Conservation (phyloP, 1,139 yeast species). For the Kurtzmaniella natalensis region DNA sequence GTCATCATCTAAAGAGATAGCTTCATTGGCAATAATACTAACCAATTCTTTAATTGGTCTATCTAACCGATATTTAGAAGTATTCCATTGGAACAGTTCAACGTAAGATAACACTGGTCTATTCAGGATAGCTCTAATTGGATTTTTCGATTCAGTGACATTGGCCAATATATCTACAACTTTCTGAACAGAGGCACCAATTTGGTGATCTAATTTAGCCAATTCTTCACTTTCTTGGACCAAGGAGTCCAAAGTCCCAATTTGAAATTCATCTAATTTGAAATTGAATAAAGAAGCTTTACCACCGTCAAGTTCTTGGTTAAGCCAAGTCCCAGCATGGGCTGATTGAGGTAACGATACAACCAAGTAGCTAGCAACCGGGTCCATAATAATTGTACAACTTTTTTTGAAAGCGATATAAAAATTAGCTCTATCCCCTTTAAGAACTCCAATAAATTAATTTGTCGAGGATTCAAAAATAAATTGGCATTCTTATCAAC, state of each 20-base stretch:
- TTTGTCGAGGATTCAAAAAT: too few relatives aligned
- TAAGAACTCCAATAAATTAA: too few relatives aligned
- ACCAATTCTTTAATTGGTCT: slow-evolving; percentile 77
- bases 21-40: slow-evolving; percentile 67
- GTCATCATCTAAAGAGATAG: slow-evolving; percentile 77
- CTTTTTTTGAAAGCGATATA: too few relatives aligned
- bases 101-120: slow-evolving; percentile 56
- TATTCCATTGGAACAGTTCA: slow-evolving; percentile 80
- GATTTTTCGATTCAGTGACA: slow-evolving; percentile 37
- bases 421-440: too few relatives aligned
- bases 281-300: slow-evolving; percentile 40
- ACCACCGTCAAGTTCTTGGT: slow-evolving; percentile 41
- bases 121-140: slow-evolving; percentile 35
- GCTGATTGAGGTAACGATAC: slow-evolving; percentile 52
- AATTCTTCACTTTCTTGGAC: slow-evolving; percentile 91
- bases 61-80: slow-evolving; percentile 80
- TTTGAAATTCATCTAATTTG: slow-evolving; percentile 81
- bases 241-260: slow-evolving; percentile 89
- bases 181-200: slow-evolving; percentile 64
- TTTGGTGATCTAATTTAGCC: slow-evolving; percentile 71
- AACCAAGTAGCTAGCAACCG: slow-evolving; percentile 41
- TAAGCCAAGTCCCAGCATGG: slow-evolving; percentile 41
- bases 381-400: too few relatives aligned
- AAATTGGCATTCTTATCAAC: too few relatives aligned
- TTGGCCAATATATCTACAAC: slow-evolving; percentile 64